Evolutionary conservation across 2,329 filamentous ascomycete genomes (phyloP), one percentile per base, ranked within the genome.

Genomic region (Beauveria brongniartii): DNA sequence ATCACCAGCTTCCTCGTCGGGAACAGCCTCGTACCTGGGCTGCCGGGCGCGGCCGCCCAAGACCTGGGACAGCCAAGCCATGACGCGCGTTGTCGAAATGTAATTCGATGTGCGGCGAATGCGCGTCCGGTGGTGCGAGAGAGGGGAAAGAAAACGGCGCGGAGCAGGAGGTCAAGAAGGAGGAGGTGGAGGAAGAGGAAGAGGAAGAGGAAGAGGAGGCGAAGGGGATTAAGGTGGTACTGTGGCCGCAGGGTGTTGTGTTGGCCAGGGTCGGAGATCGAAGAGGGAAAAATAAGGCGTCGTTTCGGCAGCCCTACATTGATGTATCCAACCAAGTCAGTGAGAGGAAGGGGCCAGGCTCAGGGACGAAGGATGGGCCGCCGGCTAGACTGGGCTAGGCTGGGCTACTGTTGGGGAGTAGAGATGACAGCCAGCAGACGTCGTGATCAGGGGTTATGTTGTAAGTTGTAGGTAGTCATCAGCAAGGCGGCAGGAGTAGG

Each of bases 11-110:
- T 61, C 59, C 37, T 61, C 59, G 34, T 55, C 59, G 12, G 30
- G 59, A 14, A 61, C 43, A 20, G 53, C 24, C 46, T 61, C 44
- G 37, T 61, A 61, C 20, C 26, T 55, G 44, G 59, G 26, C 44
- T 48, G 52, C 4, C 47, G 43, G 14, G 59, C 18, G 44, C 16
- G 12, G 43, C 44, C 46, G 46, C 59, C 46, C 22, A 48, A 40
- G 3, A 59, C 47, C 20, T 37, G 59, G 52, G 44, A 46, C 43
- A 61, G 46, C 59, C 59, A 61, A 37, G 53, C 59, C 59, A 61
- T 61, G 28, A 40, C 41, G 57, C 52, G 28, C 50, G n/a, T 50
- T 24, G 55, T 58, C 55, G 46, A 58, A 10, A 28, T 5, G 9
- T 46, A 16, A 37, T 60, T 44, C 30, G 12, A n/a, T 34, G 18